A percentile compares a stretch with the other conserved stretches of the same genome.
Evolutionary conservation across 1,284 basidiomycete species (phyloP).

Genomic region (Trametes sp.): DNA sequence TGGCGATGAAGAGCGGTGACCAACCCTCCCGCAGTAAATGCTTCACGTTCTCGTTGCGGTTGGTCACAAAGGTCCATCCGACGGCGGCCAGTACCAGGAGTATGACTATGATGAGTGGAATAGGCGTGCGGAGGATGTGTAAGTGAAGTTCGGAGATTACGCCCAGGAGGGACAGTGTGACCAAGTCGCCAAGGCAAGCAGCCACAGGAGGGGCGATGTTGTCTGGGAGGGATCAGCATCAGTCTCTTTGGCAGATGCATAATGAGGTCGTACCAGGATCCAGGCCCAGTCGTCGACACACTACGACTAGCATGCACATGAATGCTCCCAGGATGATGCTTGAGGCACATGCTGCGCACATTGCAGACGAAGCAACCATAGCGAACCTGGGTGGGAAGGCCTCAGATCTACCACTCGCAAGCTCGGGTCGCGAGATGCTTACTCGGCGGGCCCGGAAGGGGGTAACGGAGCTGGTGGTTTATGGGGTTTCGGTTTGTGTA

Average conservation of each 20-base stretch:
- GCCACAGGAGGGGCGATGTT: slow-evolving; percentile 97
- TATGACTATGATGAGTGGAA: slow-evolving; percentile 67
- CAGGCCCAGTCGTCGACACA: slow-evolving; percentile 77
- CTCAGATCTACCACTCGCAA: neutral
- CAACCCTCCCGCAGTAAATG: slow-evolving; percentile 86
- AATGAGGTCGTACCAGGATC: slow-evolving; percentile 75
- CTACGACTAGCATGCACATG: slow-evolving; percentile 88
- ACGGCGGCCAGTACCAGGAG: slow-evolving; percentile 65
- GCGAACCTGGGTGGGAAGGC: slow-evolving; percentile 60
- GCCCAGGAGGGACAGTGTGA: slow-evolving; percentile 86
- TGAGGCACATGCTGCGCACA: slow-evolving; percentile 87
- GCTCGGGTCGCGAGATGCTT: slow-evolving; percentile 32
- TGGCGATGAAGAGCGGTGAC: slow-evolving; percentile 90
- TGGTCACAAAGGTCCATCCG: slow-evolving; percentile 61
- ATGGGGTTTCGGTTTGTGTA: slow-evolving; percentile 27
- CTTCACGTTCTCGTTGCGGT: slow-evolving; percentile 70
- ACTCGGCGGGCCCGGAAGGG: slow-evolving; percentile 62
- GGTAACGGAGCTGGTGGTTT: slow-evolving; percentile 21
- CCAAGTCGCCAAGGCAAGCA: slow-evolving; percentile 90
- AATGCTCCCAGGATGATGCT: slow-evolving; percentile 88
- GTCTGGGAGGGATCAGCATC: slow-evolving; percentile 54
- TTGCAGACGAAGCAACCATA: slow-evolving; percentile 89
- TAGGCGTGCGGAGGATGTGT: slow-evolving; percentile 65
- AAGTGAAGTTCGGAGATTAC: slow-evolving; percentile 72
- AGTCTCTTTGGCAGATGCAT: neutral